These are phyloP conservation scores for Globisporangium okanoganense DNA, from an alignment of 352 stramenopile species.

Conservation along the genomic window DNA sequence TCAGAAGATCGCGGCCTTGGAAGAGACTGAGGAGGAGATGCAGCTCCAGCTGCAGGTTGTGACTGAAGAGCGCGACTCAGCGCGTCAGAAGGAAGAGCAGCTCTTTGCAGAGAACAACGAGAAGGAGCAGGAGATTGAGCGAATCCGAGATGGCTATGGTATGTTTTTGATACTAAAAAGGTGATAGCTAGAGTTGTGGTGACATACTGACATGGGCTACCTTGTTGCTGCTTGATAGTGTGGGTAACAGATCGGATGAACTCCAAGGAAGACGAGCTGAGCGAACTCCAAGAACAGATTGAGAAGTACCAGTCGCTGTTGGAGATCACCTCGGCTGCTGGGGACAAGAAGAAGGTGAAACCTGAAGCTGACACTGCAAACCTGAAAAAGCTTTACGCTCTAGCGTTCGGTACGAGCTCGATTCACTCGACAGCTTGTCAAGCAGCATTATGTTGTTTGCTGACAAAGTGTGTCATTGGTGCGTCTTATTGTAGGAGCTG, in stretches of 20 bases:
- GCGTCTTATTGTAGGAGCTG: not conserved
- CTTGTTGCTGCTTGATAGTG: slow-evolving; percentile 31
- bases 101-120: slow-evolving; percentile 81
- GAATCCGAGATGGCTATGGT: slow-evolving; percentile 82
- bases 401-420: slow-evolving; percentile 10
- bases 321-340: slow-evolving; percentile 37
- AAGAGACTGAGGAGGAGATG: slow-evolving; percentile 77
- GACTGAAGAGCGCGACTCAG: slow-evolving; percentile 78
- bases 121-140: slow-evolving; percentile 86
- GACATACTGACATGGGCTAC: not conserved
- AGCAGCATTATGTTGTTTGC: not conserved
- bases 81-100: slow-evolving; percentile 80
- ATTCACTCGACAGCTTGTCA: not conserved
- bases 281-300: slow-evolving; percentile 80
- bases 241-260: slow-evolving; percentile 89
- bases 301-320: slow-evolving; percentile 80
- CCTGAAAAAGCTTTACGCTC: slow-evolving; percentile 10
- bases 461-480: not conserved
- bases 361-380: not conserved
- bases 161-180: not conserved
- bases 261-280: slow-evolving; percentile 83
- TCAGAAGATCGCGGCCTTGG: slow-evolving; percentile 45
- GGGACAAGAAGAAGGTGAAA: slow-evolving; percentile 16
- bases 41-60: slow-evolving; percentile 80
- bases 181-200: not conserved